Conservation (phyloP, 2,329 filamentous ascomycete species). For the Paramyrothecium sp. region DNA sequence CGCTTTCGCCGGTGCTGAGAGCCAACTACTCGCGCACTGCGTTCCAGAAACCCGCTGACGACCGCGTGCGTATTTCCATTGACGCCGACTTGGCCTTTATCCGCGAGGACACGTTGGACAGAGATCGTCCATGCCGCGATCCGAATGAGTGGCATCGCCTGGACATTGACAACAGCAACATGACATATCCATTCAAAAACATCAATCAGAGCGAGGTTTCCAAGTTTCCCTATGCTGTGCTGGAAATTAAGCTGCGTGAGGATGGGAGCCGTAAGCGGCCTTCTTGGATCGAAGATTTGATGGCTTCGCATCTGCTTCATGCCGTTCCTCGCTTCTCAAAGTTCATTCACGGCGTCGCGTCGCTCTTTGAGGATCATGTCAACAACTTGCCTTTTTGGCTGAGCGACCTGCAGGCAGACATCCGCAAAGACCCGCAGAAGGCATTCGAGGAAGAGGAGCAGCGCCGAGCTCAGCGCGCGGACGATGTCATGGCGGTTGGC, state of each 20-base stretch:
- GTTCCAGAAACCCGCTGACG: slow-evolving; percentile 93
- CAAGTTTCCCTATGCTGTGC: slow-evolving; percentile 83
- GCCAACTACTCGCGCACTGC: slow-evolving; percentile 94
- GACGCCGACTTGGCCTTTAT: slow-evolving; percentile 93
- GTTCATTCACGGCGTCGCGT: slow-evolving; percentile 90
- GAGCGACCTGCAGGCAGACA: slow-evolving; percentile 86
- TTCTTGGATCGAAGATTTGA: slow-evolving; percentile 88
- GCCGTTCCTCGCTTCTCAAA: slow-evolving; percentile 91
- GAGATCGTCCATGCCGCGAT: slow-evolving; percentile 82
- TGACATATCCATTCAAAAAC: slow-evolving; percentile 83
- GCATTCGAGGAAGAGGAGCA: slow-evolving; percentile 93
- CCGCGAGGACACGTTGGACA: slow-evolving; percentile 72
- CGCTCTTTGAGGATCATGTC: slow-evolving; percentile 92
- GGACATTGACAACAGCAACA: slow-evolving; percentile 80
- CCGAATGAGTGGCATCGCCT: slow-evolving; percentile 85
- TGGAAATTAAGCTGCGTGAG: slow-evolving; percentile 88
- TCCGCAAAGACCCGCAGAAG: slow-evolving; percentile 85
- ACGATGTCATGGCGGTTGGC: slow-evolving; percentile 86
- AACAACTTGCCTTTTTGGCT: slow-evolving; percentile 98
- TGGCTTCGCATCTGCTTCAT: slow-evolving; percentile 89
- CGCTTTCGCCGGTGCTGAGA: slow-evolving; percentile 79
- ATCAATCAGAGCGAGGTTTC: slow-evolving; percentile 90
- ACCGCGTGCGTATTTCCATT: slow-evolving; percentile 86
- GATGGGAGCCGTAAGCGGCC: slow-evolving; percentile 65
- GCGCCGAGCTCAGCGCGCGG: slow-evolving; percentile 73